phyloP scores from a whole-genome alignment of 371 early-diverging fungal species.

The Apophysomyces sp. region DNA sequence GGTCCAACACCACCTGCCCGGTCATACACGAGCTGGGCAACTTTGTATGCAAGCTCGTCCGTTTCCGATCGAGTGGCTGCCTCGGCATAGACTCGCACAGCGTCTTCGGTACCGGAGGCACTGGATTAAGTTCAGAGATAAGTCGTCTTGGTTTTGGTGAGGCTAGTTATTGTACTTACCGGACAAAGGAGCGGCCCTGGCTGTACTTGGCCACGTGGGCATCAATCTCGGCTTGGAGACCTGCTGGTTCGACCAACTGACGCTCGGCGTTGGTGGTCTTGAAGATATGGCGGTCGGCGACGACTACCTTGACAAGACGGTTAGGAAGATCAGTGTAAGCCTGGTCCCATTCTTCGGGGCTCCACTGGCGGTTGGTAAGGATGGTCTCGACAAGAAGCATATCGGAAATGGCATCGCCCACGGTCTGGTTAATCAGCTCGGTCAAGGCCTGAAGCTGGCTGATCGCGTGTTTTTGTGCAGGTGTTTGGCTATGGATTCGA shows the following conservation, averaged over 20 bases:
- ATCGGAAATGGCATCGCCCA: constrained; percentile 99
- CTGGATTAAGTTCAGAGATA: constrained; percentile 26
- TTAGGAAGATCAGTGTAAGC: constrained; percentile 95
- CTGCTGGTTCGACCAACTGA: constrained; percentile 83
- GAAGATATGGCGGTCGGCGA: constrained; percentile 85
- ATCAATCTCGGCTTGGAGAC: constrained; percentile 91
- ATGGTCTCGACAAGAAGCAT: constrained; percentile 95
- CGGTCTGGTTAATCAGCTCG: constrained; percentile 96
- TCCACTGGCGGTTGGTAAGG: constrained; percentile 79
- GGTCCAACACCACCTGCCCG: constrained; percentile 90
- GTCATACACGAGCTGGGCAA: constrained; percentile 88
- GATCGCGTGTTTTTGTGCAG: constrained; percentile 80
- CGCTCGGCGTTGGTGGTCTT: constrained; percentile 96
- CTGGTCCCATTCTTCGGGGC: constrained; percentile 85
- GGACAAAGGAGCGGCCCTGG: constrained; percentile 92
- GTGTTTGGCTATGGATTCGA: constrained; percentile 51
- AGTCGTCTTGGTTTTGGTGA: background rate
- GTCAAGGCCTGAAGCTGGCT: constrained; percentile 77
- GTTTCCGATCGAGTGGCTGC: constrained; percentile 87
- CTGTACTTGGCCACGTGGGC: constrained; percentile 76
- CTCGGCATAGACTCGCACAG: constrained; percentile 98
- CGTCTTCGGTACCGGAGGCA: constrained; percentile 99
- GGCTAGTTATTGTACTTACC: too few relatives aligned
- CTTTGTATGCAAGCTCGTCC: constrained; percentile 78
- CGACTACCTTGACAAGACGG: constrained; percentile 95